Conservation (phyloP, 1,139 yeast species). For the Pneumocystis oryctolagi region DNA sequence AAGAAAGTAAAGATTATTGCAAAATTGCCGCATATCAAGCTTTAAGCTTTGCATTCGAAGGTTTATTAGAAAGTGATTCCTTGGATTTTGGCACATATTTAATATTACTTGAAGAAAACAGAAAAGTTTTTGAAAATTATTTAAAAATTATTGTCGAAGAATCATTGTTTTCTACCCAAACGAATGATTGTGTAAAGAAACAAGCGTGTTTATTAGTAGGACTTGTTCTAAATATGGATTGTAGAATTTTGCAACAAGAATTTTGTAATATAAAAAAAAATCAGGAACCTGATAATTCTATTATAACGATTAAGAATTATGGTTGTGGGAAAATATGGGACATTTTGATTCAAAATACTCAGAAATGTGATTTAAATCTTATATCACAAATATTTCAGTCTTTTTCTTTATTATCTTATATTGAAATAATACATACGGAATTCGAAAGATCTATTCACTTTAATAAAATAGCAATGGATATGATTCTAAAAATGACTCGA, state of each 20-base stretch:
- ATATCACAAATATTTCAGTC: constrained; percentile 9
- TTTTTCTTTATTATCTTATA: constrained; percentile 14
- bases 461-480: constrained; percentile 8
- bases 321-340: neutral
- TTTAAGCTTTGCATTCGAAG: neutral
- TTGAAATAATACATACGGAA: constrained; percentile 31
- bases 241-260: neutral
- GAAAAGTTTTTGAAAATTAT: constrained; percentile 13
- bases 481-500: constrained; percentile 14
- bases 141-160: constrained; percentile 11
- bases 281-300: neutral
- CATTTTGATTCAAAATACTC: neutral
- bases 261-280: neutral
- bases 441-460: constrained; percentile 1
- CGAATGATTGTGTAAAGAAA: neutral
- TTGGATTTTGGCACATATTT: constrained; percentile 10
- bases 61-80: neutral
- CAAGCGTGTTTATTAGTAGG: neutral
- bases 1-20: neutral
- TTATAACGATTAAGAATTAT: neutral
- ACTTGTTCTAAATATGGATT: neutral
- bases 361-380: constrained; percentile 2
- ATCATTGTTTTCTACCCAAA: neutral
- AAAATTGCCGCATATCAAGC: neutral
- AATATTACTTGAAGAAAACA: constrained; percentile 12